Base-by-base conservation (phyloP, 202 grass and related monocot species). In the Bolboschoenoplectus hybrid region DNA sequence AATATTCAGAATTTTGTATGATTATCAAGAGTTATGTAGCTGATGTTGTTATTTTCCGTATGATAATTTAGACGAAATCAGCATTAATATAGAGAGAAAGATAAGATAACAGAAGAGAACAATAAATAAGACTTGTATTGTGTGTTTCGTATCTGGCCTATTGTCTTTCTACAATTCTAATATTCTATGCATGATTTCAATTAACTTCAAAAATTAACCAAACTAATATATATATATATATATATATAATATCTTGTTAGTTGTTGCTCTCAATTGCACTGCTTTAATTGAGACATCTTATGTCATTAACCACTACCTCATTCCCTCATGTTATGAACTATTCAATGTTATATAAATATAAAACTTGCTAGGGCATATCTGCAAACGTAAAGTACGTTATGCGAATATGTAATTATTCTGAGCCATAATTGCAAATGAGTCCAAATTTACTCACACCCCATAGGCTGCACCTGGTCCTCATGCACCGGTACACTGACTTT, bases 1-100 rank as follows among this genome's bases (percentile, higher is more conserved):
- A 58, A 79, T 34, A 58, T 60, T 79, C 36, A 79, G 7, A 40
- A 79, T 79, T 58, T 79, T 60, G 75, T 41, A 79, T 79, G 7
- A 74, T 10, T 26, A 74, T 74, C 45, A 41, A 10, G 12, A 60
- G 51, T 58, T 58, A 2, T 36, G 14, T 5, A 16, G 20, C 71
- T 74, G 46, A 75, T 76, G 10, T 34, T 34, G 40, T 10, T 34
- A 52, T 16, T 78, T 40, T 40, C 6, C 6, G 5, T 57, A 57
- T 55, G 12, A 78, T 78, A 58, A 78, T 40, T 36, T 7, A 8
- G 20, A 53, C 36, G 36, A 13, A 55, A 55, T 55, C 2, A 7
- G 49, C 46, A 74, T 74, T 13, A 52, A 51, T 14, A 74, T 74
- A 52, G 45, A 74, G 46, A 74, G 20, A 26, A 19, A 26, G 3